Evolutionary conservation across 371 early-diverging fungal genomes (phyloP).

Genomic region (Rhizopus arrhizus): DNA sequence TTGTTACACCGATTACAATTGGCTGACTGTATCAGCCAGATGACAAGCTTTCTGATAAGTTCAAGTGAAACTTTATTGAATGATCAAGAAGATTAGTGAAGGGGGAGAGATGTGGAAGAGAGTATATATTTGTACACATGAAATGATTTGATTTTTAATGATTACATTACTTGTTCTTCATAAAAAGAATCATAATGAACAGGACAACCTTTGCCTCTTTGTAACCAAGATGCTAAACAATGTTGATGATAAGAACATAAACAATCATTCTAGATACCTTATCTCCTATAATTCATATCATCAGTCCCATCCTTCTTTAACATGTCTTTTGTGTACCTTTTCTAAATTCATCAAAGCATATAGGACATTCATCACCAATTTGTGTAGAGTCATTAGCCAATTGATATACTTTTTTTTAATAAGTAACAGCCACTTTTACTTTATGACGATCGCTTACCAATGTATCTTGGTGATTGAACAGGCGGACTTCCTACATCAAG

Average conservation of each 20-base stretch:
- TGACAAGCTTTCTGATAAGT: too few species aligned
- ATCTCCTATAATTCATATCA: constrained; percentile 43
- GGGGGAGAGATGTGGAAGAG: too few species aligned
- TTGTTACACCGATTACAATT: too few species aligned
- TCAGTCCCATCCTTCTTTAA: background rate
- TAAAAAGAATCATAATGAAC: constrained; percentile 56
- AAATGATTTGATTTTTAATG: too few species aligned
- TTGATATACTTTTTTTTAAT: constrained; percentile 40
- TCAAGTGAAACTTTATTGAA: too few species aligned
- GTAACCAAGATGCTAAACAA: constrained; percentile 34
- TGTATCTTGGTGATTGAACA: constrained; percentile 64
- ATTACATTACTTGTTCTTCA: constrained; percentile 24
- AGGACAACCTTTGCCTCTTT: constrained; percentile 41
- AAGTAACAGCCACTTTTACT: too few species aligned
- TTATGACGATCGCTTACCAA: constrained; percentile 43
- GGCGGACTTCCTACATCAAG: constrained; percentile 38
- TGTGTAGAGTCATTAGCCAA: constrained; percentile 62
- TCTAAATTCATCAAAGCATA: constrained; percentile 87
- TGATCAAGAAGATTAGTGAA: too few species aligned
- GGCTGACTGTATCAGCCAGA: too few species aligned
- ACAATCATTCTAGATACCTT: constrained; percentile 79
- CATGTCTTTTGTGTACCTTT: constrained; percentile 44
- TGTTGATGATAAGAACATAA: constrained; percentile 40
- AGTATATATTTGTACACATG: too few species aligned
- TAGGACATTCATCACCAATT: constrained; percentile 79